Evolutionary conservation across 1,139 yeast genomes (phyloP), one percentile per base, ranked within the genome.

Genomic region (Arxiozyma heterogenica): DNA sequence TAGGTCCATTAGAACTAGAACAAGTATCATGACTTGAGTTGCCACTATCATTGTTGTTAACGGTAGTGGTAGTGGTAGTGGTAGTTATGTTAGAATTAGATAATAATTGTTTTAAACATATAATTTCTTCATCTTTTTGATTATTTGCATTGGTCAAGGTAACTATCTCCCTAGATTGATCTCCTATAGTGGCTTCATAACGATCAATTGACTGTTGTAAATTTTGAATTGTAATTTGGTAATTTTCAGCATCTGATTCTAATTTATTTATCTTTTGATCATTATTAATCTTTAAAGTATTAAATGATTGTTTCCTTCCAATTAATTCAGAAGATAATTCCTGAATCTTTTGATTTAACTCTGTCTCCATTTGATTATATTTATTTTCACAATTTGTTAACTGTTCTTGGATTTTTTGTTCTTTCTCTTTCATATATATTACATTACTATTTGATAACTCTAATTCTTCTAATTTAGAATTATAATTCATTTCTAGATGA

Each of bases 91-190:
- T 27, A 4, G 39, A 12, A 34, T 34, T 34, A 15, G 39, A 34
- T 34, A 34, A 34, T 15, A 15, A 53, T 21, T 46, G 42, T 34
- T 61, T 58, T 38, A 71, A 55, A 15, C 63, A 59, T 3, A 57
- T 57, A 7, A 69, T 58, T 22, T 65, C 63, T 4, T 57, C 59
- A 22, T 62, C 63, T 53, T 65, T 68, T 12, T 58, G 55, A n/a
- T 59, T 52, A n/a, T 61, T 55, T 7, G 52, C 54, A 30, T 53
- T 52, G 20, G 61, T 57, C 42, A 67, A 55, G 12, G 54, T 51
- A 7, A 57, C 55, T 9, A 64, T 58, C 23, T 61, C 58, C 8
- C 52, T 53, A 7, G 57, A 53, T 44, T 64, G 62, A 41, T 53
- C 58, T 30, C 53, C 51, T 1, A 67, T 49, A 48, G 67, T 61